These are phyloP conservation scores for Cyathus striatus DNA, from an alignment of 768 basidiomycete species.

Conservation along the genomic window DNA sequence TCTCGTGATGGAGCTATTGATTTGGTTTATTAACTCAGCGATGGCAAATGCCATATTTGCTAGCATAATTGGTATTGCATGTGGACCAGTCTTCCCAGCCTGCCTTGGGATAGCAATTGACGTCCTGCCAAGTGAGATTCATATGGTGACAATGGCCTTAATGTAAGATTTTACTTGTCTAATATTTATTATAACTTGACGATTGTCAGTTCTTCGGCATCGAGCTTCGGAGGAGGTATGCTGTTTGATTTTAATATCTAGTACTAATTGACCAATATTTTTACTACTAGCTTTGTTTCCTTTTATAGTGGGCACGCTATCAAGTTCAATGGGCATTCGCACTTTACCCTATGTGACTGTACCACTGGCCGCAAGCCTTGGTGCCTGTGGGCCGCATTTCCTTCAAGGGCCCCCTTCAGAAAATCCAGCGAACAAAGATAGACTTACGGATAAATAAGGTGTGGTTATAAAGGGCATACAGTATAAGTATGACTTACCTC, in stretches of 20 bases:
- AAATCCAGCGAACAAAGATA: too few species aligned
- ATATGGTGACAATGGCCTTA: conserved; percentile 48
- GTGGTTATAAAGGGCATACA: too few species aligned
- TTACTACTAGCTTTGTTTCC: conserved; percentile 51
- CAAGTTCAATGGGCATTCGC: conserved; percentile 29
- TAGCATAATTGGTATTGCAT: conserved; percentile 41
- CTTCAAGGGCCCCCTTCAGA: too few species aligned
- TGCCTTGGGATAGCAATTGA: conserved; percentile 40
- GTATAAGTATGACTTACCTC: too few species aligned
- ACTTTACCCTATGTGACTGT: conserved; percentile 39
- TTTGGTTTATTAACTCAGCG: conserved; percentile 44
- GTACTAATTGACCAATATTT: neutral
- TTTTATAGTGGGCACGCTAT: conserved; percentile 40
- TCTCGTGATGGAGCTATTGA: conserved; percentile 44
- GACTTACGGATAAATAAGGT: too few species aligned
- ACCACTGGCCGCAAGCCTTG: conserved; percentile 28
- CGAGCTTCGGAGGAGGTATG: conserved; percentile 42
- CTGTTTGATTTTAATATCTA: neutral
- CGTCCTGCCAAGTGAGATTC: conserved; percentile 39
- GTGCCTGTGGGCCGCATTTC: conserved; percentile 37
- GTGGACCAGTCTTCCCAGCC: conserved; percentile 47
- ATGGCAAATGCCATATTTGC: conserved; percentile 42
- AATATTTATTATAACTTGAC: too few species aligned
- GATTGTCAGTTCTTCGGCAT: conserved; percentile 37
- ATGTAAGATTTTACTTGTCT: conserved; percentile 37